Evolutionary conservation across 2,329 filamentous ascomycete species (phyloP).

Genomic region (Talaromyces sp.): DNA sequence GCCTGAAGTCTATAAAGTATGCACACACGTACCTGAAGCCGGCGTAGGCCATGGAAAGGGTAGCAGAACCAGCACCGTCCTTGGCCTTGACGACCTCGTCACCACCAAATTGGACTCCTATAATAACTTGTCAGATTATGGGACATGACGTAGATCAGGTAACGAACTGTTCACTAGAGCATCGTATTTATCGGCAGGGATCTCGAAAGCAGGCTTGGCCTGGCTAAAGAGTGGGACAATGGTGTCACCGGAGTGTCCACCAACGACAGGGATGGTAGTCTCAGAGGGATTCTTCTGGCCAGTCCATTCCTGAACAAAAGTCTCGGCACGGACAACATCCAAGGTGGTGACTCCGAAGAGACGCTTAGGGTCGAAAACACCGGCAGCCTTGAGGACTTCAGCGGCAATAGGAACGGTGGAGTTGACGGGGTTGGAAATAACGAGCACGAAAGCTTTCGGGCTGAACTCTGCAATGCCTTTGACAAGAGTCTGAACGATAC

Average conservation of each 20-base stretch:
- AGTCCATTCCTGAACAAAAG: conserved; percentile 81
- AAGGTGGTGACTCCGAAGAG: conserved; percentile 98
- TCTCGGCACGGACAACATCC: conserved; percentile 96
- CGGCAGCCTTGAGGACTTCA: conserved; percentile 90
- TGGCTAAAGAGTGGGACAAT: conserved; percentile 98
- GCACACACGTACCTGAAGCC: conserved; percentile 69
- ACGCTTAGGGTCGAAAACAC: conserved; percentile 90
- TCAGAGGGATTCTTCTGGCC: conserved; percentile 79
- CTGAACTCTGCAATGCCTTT: conserved; percentile 81
- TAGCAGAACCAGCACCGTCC: conserved; percentile 84
- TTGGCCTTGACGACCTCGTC: conserved; percentile 96
- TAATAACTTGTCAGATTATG: neutral
- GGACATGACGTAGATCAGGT: neutral
- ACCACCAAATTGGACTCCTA: conserved; percentile 89
- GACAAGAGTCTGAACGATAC: conserved; percentile 91
- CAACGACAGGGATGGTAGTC: conserved; percentile 84
- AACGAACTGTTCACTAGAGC: conserved; percentile 75
- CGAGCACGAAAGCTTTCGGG: conserved; percentile 89
- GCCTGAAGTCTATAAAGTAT: conserved; percentile 12
- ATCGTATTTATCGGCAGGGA: conserved; percentile 86
- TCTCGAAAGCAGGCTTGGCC: conserved; percentile 71
- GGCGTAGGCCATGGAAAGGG: conserved; percentile 91
- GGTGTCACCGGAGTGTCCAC: conserved; percentile 95
- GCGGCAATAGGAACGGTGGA: conserved; percentile 96
- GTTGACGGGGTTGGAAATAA: conserved; percentile 99